Base-by-base conservation (phyloP, 2,329 filamentous ascomycete genomes). In the Cadophora malorum region DNA sequence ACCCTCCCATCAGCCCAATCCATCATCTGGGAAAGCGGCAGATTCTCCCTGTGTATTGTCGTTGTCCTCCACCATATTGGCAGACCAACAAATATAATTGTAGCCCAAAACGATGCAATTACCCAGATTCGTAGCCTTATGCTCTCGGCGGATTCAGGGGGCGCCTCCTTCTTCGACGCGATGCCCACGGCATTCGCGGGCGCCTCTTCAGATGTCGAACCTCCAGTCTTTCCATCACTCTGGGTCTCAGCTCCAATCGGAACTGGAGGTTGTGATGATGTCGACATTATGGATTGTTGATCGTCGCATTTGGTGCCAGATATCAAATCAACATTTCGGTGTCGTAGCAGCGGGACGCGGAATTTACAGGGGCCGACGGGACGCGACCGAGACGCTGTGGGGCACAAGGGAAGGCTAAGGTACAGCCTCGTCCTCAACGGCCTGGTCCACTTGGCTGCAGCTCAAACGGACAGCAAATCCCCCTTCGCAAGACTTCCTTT, bases 31-130 rank as follows among this genome's bases (percentile, higher is more conserved):
- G 91, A 86, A 73, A 97, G 80, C 5, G 96, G 96, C 73, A 99
- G 82, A 55, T 89, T 86, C 14, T 95, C 94, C 65, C 96, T 88
- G 79, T 97, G 94, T 65, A 98, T 97, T 0, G 92, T 91, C 4
- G 96, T 99, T 0, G 96, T 98, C 79, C 89, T 90, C 89, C 93
- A 96, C 96, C 96, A 99, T 86, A 97, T 90, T 67, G 96, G 96
- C 72, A 99, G 79, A 2, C 96, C 96, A 6, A 99, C 81, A 35
- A 91, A 86, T 7, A 97, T 78, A 7, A 97, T 92, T 47, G 98
- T 88, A 5, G 89, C 83, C 96, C 96, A 99, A 80, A 97, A 98
- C 9, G 95, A 95, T 70, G 92, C 79, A 70, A 99, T 89, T 62
- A 98, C 91, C 70, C 84, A 84, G 59, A 88, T 87, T 65, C 96